Base-by-base conservation (phyloP, 2,329 filamentous ascomycete species). In the Alternaria dauci region DNA sequence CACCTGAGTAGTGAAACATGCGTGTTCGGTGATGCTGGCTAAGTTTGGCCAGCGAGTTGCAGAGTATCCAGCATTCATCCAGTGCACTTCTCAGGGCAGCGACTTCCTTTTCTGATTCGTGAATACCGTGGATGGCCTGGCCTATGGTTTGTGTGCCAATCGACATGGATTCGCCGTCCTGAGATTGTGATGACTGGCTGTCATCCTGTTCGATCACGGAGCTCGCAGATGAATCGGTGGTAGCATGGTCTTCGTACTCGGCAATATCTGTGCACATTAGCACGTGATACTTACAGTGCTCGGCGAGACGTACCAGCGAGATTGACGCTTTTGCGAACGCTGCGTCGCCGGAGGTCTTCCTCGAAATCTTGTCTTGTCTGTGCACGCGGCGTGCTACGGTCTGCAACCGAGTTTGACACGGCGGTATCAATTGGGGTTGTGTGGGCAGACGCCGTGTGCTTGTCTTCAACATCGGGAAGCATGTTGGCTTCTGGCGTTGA, bases 31-130 rank as follows among this genome's bases (percentile, higher is more conserved):
- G 92, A 65, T 90, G 91, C 18, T 91, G 94, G 77, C 93, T 96
- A 18, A 97, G 84, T 65, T 87, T 92, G 23, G 93, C 92, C 32
- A 97, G 82, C 0, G 93, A 96, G 74, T 97, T 97, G 81, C 94
- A 97, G 14, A 97, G 82, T 0, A 90, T 96, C 94, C 94, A 97
- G 78, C 93, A 97, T 80, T 97, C 92, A 63, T 91, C 88, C 16
- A 97, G 83, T 2, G 93, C 92, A 30, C 87, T 88, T 63, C 87
- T 88, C n/a, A 97, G 81, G 8, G 90, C 89, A 26, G 80, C 82
- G 25, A 92, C 82, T 70, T 93, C 89, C 52, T 84, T 82, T 56
- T 87, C 82, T n/a, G 86, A 83, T 57, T 86, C 82, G 61, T 85
- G 86, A 32, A 84, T 83, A 71, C 84, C 84, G 46, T 86, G 81